phyloP scores from a whole-genome alignment of 1,284 basidiomycete genomes.

The Sanghuangporus sanghuang region DNA sequence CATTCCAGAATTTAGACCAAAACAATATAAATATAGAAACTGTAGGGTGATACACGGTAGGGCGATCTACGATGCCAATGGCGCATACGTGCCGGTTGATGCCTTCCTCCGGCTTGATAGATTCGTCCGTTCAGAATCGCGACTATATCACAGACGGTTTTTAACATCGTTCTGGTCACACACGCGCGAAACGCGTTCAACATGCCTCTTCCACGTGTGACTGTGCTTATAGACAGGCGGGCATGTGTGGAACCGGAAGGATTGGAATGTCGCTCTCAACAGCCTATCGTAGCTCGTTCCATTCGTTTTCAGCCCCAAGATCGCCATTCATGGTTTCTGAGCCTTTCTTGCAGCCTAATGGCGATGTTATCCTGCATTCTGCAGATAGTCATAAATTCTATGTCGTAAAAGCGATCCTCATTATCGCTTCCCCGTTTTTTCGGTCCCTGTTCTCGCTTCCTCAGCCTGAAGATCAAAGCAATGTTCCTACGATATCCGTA shows the following conservation, averaged over 20 bases:
- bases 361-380: constrained; percentile 32
- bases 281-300: not conserved
- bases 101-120: too few relatives aligned
- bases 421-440: constrained; percentile 33
- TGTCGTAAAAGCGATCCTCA: constrained; percentile 30
- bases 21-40: too few relatives aligned
- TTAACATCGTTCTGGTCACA: not conserved
- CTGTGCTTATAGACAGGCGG: not conserved
- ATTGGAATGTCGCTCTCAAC: not conserved
- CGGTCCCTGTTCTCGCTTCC: constrained; percentile 33
- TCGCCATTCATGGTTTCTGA: not conserved
- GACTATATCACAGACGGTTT: too few relatives aligned
- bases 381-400: constrained; percentile 34
- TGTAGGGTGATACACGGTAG: too few relatives aligned
- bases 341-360: constrained; percentile 1
- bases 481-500: constrained; percentile 28
- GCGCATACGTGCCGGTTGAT: too few relatives aligned
- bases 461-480: constrained; percentile 12
- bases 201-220: not conserved
- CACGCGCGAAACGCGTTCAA: not conserved
- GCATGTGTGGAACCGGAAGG: not conserved
- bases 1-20: too few relatives aligned
- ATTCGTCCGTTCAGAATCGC: too few relatives aligned
- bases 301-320: too few relatives aligned
- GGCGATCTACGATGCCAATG: too few relatives aligned